Base-by-base conservation (phyloP, 2,329 filamentous ascomycete species). In the Aspergillus piperis region DNA sequence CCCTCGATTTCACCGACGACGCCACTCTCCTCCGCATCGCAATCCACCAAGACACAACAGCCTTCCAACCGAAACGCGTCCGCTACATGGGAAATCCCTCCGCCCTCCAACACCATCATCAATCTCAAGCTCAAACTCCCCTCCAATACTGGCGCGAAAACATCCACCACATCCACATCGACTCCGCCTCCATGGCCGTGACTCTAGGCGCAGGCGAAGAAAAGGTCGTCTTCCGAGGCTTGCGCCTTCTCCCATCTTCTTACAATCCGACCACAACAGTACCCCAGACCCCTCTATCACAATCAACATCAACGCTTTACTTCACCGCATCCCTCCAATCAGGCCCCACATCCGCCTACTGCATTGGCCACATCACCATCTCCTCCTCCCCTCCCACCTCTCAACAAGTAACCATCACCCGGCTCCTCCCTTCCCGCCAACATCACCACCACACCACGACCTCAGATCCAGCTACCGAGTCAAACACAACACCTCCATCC, bases 11-110 rank as follows among this genome's bases (percentile, higher is more conserved):
- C 44, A 53, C 57, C 13, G 65, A 66, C 23, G 23, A 64, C 39
- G 66, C 63, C 41, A 57, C 48, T 8, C 61, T 69, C 36, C 66
- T 69, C 32, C 66, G 67, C 15, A 61, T 69, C 6, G 51, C 36
- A 10, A 62, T 66, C 36, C 42, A 48, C 30, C 62, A 63, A 17
- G 65, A 68, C 19, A 60, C 62, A 21, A 67, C 63, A 48, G n/a
- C 60, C 19, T 60, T 63, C 42, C 57, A 60, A 17, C 58, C 61
- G 8, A 62, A 55, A 13, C 62, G 67, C 19, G 66, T 68, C n/a
- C 63, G 62, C 13, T 68, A 68, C 53, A 39, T 69, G 21, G 67
- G 66, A 5, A 53, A 62, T 30, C 66, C 65, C 10, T 25, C 27
- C 8, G 15, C 39, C 25, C 25, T 27, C 25, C 25, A 27, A 27